A percentile compares a stretch with the other conserved stretches of the same genome.
Conservation (phyloP, 1,139 yeast genomes). For the Yamadazyma diddensiae region DNA sequence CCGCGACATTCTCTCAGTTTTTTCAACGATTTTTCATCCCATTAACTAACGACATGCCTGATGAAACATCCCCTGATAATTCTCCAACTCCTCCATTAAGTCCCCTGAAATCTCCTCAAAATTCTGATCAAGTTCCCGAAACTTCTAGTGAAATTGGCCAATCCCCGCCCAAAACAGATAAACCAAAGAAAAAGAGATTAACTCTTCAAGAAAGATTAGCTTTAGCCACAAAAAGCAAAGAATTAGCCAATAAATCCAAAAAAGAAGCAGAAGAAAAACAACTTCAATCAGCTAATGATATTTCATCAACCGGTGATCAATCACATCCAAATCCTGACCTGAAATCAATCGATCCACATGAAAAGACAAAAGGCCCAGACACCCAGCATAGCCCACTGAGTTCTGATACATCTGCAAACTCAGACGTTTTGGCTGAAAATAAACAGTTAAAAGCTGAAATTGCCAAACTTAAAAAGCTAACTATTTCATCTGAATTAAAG, state of each 20-base stretch:
- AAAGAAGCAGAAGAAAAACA: slow-evolving; percentile 1
- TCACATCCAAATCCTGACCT: neutral
- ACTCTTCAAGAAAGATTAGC: slow-evolving; percentile 81
- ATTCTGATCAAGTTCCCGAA: too few relatives aligned
- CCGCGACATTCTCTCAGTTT: too few relatives aligned
- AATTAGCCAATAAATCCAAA: slow-evolving; percentile 3
- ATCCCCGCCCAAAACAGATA: slow-evolving; percentile 2
- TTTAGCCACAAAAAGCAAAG: slow-evolving; percentile 60
- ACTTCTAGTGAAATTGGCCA: neutral
- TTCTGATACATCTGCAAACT: slow-evolving; percentile 3
- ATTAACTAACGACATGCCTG: too few relatives aligned
- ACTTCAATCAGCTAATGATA: too few relatives aligned
- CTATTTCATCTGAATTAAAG: slow-evolving; percentile 23
- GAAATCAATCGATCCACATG: too few relatives aligned
- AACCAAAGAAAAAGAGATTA: slow-evolving; percentile 44
- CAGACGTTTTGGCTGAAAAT: slow-evolving; percentile 8
- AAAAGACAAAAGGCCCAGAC: too few relatives aligned
- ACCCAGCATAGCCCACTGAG: too few relatives aligned
- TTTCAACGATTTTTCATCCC: too few relatives aligned
- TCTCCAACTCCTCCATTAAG: too few relatives aligned
- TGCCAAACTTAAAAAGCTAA: slow-evolving; percentile 5
- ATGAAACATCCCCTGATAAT: too few relatives aligned
- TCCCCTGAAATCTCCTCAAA: too few relatives aligned
- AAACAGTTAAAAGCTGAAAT: slow-evolving; percentile 5
- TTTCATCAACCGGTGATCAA: neutral